Base-by-base conservation (phyloP, 1,284 basidiomycete species). In the Boletellus deceptivus region DNA sequence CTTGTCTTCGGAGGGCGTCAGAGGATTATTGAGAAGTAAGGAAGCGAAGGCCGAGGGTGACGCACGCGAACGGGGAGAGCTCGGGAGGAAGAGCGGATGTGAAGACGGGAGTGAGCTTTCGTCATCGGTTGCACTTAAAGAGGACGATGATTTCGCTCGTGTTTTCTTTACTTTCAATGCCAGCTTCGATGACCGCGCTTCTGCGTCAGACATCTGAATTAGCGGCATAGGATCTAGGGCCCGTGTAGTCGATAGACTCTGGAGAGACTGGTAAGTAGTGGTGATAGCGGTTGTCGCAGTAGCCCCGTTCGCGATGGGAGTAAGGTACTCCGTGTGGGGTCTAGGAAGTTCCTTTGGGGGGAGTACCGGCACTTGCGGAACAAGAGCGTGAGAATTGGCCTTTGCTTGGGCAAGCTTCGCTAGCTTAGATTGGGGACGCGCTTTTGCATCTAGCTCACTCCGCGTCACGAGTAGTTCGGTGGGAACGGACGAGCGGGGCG, bases 201-300 rank as follows among this genome's bases (percentile, higher is more conserved):
- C 64, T 17, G 39, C 2, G 9, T 20, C 51, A n/a, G 69, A 64
- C 66, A 70, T 62, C 42, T 55, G 64, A 40, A 69, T 55, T 25
- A 70, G 48, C 7, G 65, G 33, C n/a, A 54, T 24, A 34, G 53
- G 40, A 7, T 56, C 58, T 45, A 59, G 57, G 13, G 56, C 55
- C 43, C 52, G 68, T 14, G 59, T 55, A 36, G 57, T 62, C 3
- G 65, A 70, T 17, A 82, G 73, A 55, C 75, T 82, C 59, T 77
- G 78, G 35, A 84, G 72, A 9, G 79, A 79, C 55, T 84, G 83
- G 56, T 87, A 89, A 0, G 84, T 82, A 2, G 88, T 90, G 0
- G 86, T 89, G 59, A 89, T 90, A 2, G 86, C 86, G 13, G 87
- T 89, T 1, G 86, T 89, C 13, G 82, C 86, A 14, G 84, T 83